Conservation (phyloP, 129 eudicot genomes). For the Erigeron canadensis region DNA sequence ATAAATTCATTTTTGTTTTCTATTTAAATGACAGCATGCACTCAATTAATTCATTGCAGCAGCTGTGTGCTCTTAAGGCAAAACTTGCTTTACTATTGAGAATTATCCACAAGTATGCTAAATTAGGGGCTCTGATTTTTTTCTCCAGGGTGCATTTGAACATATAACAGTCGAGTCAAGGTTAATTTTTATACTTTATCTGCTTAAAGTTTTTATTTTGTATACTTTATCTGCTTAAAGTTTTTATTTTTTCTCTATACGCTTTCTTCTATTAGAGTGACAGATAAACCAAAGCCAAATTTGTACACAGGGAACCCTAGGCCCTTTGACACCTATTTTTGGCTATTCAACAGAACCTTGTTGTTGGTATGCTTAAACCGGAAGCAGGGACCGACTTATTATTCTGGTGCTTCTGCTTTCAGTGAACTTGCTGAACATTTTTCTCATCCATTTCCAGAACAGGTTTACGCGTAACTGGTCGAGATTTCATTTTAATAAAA, state of each 20-base stretch:
- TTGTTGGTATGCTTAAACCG: constrained; percentile 79
- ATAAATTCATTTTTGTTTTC: background rate
- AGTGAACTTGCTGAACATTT: constrained; percentile 78
- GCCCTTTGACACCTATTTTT: constrained; percentile 50
- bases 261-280: background rate
- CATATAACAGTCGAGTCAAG: constrained; percentile 82
- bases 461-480: constrained; percentile 37
- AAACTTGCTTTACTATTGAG: constrained; percentile 77
- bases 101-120: constrained; percentile 85
- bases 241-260: background rate
- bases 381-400: constrained; percentile 64
- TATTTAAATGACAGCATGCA: constrained; percentile 56
- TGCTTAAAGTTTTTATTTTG: background rate
- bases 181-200: constrained; percentile 32
- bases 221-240: background rate
- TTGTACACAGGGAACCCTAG: constrained; percentile 58
- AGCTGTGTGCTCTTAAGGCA: constrained; percentile 87
- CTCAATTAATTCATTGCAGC: constrained; percentile 75
- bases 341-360: constrained; percentile 88
- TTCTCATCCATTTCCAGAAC: constrained; percentile 81
- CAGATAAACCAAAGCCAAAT: background rate
- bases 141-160: constrained; percentile 88
- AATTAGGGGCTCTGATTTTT: constrained; percentile 82
- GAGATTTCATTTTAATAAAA: background rate
- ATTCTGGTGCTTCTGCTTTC: constrained; percentile 73